Evolutionary conservation across 2,329 filamentous ascomycete species (phyloP).

Genomic region (Pezicula radicicola): DNA sequence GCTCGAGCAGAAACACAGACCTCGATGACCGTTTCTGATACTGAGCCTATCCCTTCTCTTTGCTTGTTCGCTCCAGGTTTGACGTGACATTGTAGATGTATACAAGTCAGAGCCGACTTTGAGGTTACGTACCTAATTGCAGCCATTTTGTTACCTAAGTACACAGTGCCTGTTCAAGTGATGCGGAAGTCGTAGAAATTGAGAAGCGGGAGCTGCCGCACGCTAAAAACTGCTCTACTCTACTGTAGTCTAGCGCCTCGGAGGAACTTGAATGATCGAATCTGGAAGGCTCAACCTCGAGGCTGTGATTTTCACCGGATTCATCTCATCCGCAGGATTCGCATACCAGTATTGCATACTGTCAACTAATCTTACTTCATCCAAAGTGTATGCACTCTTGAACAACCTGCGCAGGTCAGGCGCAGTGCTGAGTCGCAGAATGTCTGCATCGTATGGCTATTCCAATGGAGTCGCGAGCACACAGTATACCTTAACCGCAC

Average conservation of each 20-base stretch:
- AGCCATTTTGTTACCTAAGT: conserved; percentile 6
- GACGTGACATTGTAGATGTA: conserved; percentile 64
- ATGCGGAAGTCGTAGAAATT: too few species aligned
- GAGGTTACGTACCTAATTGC: conserved; percentile 46
- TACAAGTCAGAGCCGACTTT: conserved; percentile 39
- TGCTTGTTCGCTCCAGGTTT: conserved; percentile 62
- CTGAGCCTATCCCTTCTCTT: conserved; percentile 56
- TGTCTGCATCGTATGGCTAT: conserved; percentile 9
- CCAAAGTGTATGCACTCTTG: conserved; percentile 14
- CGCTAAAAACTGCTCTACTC: not conserved
- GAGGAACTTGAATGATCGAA: not conserved
- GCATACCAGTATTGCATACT: not conserved
- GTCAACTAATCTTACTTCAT: not conserved
- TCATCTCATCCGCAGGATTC: conserved; percentile 10
- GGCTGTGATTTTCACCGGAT: conserved; percentile 3
- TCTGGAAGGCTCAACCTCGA: not conserved
- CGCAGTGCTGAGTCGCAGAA: conserved; percentile 14
- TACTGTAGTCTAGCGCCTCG: not conserved
- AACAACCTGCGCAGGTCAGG: conserved; percentile 8
- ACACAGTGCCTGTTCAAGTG: not conserved
- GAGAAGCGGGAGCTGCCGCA: too few species aligned
- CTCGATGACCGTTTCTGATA: conserved; percentile 56
- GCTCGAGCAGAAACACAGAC: conserved; percentile 65
- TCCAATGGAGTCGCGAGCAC: conserved; percentile 12
- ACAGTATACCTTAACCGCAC: conserved; percentile 61